Percentiles rank a stretch among this genome's conserved stretches.
These are phyloP conservation scores for Globisporangium okanoganense DNA, from an alignment of 352 stramenopile genomes.

Conservation along the genomic window DNA sequence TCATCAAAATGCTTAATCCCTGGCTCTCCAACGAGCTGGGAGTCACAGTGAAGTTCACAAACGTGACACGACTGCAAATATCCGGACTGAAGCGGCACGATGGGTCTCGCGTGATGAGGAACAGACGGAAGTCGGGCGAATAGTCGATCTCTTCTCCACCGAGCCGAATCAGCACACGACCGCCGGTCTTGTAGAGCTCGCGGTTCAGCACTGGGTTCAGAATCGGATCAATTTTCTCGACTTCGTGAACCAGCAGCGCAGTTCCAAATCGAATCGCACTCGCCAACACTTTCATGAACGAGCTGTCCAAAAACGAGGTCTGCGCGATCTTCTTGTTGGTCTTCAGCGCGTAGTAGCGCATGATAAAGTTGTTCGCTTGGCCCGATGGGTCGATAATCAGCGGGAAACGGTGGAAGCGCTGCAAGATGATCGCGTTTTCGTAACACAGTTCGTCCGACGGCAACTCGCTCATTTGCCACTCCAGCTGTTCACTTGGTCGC, in stretches of 20 bases:
- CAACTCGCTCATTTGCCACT: slow-evolving; percentile 96
- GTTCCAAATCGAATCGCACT: slow-evolving; percentile 99
- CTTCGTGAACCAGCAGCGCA: slow-evolving; percentile 98
- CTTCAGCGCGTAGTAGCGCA: slow-evolving; percentile 95
- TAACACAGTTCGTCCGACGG: slow-evolving; percentile 97
- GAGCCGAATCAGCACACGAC: slow-evolving; percentile 96
- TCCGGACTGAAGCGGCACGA: slow-evolving; percentile 98
- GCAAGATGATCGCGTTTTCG: slow-evolving; percentile 99
- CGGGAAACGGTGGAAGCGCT: slow-evolving; percentile 96
- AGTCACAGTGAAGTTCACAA: slow-evolving; percentile 99
- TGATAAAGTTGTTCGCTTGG: slow-evolving; percentile 97
- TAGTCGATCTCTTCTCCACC: slow-evolving; percentile 99
- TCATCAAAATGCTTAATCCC: slow-evolving; percentile 94
- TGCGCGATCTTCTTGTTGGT: slow-evolving; percentile 94
- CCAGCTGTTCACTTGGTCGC: slow-evolving; percentile 91
- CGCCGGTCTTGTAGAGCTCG: slow-evolving; percentile 98
- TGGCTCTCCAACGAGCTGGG: slow-evolving; percentile 97
- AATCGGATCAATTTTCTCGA: slow-evolving; percentile 99
- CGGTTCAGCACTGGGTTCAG: slow-evolving; percentile 99
- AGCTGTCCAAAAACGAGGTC: slow-evolving; percentile 98
- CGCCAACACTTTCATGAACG: slow-evolving; percentile 99
- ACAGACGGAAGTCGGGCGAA: slow-evolving; percentile 97
- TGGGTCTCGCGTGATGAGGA: slow-evolving; percentile 98
- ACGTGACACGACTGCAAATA: slow-evolving; percentile 97
- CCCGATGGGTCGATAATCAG: slow-evolving; percentile 99